These are phyloP conservation scores for Plasmodium blacklocki DNA, from an alignment of 169 alveolate genomes.

Conservation along the genomic window DNA sequence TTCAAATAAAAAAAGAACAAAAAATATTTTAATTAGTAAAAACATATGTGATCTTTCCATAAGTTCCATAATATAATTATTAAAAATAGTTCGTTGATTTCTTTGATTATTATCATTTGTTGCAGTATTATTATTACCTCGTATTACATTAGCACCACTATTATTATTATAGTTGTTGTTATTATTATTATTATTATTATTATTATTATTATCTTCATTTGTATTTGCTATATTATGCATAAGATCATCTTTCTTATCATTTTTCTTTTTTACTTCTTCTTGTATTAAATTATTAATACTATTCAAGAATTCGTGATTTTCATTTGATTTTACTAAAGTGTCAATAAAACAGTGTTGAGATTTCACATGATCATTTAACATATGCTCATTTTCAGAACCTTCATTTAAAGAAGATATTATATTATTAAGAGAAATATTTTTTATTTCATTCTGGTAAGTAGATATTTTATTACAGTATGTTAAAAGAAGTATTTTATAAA, in stretches of 20 bases:
- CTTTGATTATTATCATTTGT: slow-evolving; percentile 10
- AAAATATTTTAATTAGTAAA: slow-evolving; percentile 54
- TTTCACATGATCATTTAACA: slow-evolving; percentile 50
- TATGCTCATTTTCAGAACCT: slow-evolving; percentile 24
- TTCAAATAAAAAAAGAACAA: slow-evolving; percentile 70
- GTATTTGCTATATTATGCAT: neutral
- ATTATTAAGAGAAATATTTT: slow-evolving; percentile 64
- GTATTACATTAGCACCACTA: neutral
- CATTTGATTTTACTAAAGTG: slow-evolving; percentile 71
- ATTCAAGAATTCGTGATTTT: slow-evolving; percentile 44
- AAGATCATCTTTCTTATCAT: slow-evolving; percentile 24
- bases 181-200: neutral
- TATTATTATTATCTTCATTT: neutral
- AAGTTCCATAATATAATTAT: slow-evolving; percentile 48
- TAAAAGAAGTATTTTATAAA: slow-evolving; percentile 60
- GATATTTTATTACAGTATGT: slow-evolving; percentile 51
- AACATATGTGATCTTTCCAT: slow-evolving; percentile 52
- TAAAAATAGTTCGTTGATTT: slow-evolving; percentile 31
- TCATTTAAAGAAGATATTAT: slow-evolving; percentile 22
- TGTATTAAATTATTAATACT: slow-evolving; percentile 10
- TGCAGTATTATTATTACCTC: neutral
- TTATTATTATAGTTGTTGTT: neutral
- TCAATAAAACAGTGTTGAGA: slow-evolving; percentile 68
- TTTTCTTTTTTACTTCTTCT: neutral
- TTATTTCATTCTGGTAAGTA: slow-evolving; percentile 55